A percentile compares a stretch with the other conserved stretches of the same genome.
Evolutionary conservation across 352 stramenopile genomes (phyloP).

Genomic region (Globisporangium cystogenes): DNA sequence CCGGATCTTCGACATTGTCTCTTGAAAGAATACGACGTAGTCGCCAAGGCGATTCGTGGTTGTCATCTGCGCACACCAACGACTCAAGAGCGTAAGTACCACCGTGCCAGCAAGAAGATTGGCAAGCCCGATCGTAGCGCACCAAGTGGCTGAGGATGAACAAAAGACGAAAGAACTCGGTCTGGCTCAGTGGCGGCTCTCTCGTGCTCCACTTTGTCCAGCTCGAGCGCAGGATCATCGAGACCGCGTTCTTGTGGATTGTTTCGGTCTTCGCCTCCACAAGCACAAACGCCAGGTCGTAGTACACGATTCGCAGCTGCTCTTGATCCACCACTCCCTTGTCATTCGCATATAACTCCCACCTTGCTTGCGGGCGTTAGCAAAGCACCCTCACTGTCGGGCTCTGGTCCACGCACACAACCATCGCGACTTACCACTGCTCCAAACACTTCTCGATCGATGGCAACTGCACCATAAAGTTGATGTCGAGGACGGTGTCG

Average conservation of each 20-base stretch:
- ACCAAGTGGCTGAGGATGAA: slow-evolving; percentile 76
- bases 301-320: slow-evolving; percentile 60
- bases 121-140: no score
- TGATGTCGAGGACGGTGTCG: slow-evolving; percentile 70
- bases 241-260: slow-evolving; percentile 74
- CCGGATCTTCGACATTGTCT: slow-evolving; percentile 55
- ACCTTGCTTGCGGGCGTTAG: no score
- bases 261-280: slow-evolving; percentile 75
- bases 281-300: slow-evolving; percentile 66
- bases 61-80: slow-evolving; percentile 43
- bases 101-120: background rate
- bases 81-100: background rate
- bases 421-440: slow-evolving; percentile 39
- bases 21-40: slow-evolving; percentile 73
- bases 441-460: slow-evolving; percentile 78
- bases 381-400: no score
- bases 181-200: slow-evolving; percentile 41
- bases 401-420: background rate
- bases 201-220: slow-evolving; percentile 71
- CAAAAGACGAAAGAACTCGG: slow-evolving; percentile 58
- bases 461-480: slow-evolving; percentile 79
- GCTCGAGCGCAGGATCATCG: slow-evolving; percentile 57
- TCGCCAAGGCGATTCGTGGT: slow-evolving; percentile 54
- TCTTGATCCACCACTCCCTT: slow-evolving; percentile 43
- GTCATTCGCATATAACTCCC: slow-evolving; percentile 41